Percentiles rank a stretch among this genome's conserved stretches.
Conservation (phyloP, 2,329 filamentous ascomycete species). For the Tolypocladium guangdongense region DNA sequence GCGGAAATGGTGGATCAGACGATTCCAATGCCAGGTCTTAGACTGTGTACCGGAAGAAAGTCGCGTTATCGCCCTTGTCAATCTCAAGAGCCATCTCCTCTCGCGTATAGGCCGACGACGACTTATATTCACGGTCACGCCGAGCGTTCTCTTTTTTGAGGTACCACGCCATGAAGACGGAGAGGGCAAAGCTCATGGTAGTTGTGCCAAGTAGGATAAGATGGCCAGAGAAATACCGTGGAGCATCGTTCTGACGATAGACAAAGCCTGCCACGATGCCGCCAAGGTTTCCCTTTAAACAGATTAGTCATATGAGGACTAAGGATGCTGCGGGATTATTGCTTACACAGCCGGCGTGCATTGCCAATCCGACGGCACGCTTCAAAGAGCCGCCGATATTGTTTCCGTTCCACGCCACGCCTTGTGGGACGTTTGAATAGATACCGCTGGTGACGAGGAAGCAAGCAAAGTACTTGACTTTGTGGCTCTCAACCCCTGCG, state of each 20-base stretch:
- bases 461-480: background rate
- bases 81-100: background rate
- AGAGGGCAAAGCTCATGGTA: background rate
- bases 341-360: constrained; percentile 11
- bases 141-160: background rate
- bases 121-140: background rate
- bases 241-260: background rate
- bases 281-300: background rate
- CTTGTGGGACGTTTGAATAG: constrained; percentile 31
- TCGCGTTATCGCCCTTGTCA: background rate
- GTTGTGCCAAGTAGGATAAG: background rate
- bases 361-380: constrained; percentile 36
- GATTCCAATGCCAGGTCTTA: background rate
- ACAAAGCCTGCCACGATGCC: background rate
- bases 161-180: background rate
- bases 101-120: background rate
- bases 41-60: background rate
- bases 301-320: background rate
- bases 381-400: constrained; percentile 38
- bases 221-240: background rate
- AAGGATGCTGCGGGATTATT: background rate
- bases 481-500: background rate
- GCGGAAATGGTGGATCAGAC: background rate
- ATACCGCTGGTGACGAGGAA: background rate
- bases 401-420: constrained; percentile 38